Percentiles rank a stretch among this genome's conserved stretches.
Conservation (phyloP, 768 basidiomycete genomes). For the Artomyces pyxidatus region DNA sequence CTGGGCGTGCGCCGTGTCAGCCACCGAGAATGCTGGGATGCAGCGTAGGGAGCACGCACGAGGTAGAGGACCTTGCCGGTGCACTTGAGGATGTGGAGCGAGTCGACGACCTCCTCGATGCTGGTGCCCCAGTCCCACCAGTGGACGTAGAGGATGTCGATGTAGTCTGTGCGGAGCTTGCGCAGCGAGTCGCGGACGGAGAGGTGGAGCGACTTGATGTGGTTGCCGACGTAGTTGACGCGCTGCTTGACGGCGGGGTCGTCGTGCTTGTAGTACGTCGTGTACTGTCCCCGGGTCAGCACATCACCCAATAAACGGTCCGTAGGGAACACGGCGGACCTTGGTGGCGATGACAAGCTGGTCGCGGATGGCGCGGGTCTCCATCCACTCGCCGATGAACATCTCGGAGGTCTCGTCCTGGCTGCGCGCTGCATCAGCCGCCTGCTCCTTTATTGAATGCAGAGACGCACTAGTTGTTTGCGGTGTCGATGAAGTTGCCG, state of each 20-base stretch:
- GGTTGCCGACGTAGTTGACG: constrained; percentile 36
- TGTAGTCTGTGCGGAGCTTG: constrained; percentile 51
- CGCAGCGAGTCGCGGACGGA: constrained; percentile 30
- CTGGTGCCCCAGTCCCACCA: constrained; percentile 42
- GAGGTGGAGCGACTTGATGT: constrained; percentile 26
- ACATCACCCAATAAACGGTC: background rate
- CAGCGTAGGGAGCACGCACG: constrained; percentile 12
- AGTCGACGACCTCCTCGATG: constrained; percentile 33
- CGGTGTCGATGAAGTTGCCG: constrained; percentile 28
- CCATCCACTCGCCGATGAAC: constrained; percentile 37
- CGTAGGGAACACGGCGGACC: constrained; percentile 1
- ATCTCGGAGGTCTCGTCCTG: constrained; percentile 23
- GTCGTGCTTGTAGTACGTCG: constrained; percentile 17
- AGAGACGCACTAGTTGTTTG: constrained; percentile 26
- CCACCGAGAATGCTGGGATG: background rate
- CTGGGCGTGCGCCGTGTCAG: background rate
- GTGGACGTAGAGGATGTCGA: constrained; percentile 51
- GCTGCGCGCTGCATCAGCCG: background rate
- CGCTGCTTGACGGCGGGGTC: constrained; percentile 19
- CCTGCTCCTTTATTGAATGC: background rate
- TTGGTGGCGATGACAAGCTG: constrained; percentile 28
- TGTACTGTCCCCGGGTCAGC: constrained; percentile 16
- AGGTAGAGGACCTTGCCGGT: constrained; percentile 36
- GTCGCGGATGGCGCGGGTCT: constrained; percentile 26
- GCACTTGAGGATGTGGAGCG: constrained; percentile 32